Conservation (phyloP, 2,329 filamentous ascomycete genomes). For the Phyllosticta capitalensis region DNA sequence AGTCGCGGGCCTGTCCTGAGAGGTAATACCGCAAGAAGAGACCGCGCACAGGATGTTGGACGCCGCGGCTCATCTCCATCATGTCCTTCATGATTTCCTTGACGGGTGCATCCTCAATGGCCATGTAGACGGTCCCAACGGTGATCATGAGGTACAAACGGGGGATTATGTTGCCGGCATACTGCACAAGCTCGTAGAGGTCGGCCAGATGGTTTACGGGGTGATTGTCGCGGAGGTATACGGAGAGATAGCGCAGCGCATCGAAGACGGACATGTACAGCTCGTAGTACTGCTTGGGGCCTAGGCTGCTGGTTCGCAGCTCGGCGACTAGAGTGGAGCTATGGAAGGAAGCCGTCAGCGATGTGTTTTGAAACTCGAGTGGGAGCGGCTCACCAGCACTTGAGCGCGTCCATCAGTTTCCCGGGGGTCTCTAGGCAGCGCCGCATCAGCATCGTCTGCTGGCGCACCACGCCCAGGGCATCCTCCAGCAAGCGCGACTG, state of each 20-base stretch:
- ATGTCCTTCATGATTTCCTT: constrained; percentile 99
- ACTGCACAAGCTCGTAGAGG: constrained; percentile 94
- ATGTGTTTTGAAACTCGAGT: background rate
- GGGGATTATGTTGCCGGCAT: constrained; percentile 95
- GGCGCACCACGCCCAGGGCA: constrained; percentile 89
- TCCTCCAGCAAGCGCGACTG: constrained; percentile 90
- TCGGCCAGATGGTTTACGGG: constrained; percentile 97
- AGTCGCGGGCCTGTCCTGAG: constrained; percentile 86
- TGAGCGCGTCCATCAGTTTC: constrained; percentile 98
- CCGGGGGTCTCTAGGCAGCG: constrained; percentile 94
- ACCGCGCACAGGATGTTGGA: constrained; percentile 92
- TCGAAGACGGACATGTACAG: constrained; percentile 99
- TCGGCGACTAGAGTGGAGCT: constrained; percentile 98
- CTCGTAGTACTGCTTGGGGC: constrained; percentile 99
- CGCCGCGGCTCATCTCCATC: constrained; percentile 99
- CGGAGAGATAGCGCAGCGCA: constrained; percentile 88
- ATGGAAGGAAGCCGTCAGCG: constrained; percentile 13
- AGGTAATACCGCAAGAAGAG: constrained; percentile 95
- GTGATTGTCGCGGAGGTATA: constrained; percentile 94
- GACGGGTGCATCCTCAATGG: constrained; percentile 92
- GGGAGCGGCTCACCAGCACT: constrained; percentile 70
- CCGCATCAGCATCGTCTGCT: constrained; percentile 95
- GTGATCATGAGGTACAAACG: constrained; percentile 98
- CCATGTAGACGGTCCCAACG: constrained; percentile 98
- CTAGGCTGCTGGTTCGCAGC: constrained; percentile 87